phyloP scores from a whole-genome alignment of 345 rosid species.

The Salix arbutifolia region DNA sequence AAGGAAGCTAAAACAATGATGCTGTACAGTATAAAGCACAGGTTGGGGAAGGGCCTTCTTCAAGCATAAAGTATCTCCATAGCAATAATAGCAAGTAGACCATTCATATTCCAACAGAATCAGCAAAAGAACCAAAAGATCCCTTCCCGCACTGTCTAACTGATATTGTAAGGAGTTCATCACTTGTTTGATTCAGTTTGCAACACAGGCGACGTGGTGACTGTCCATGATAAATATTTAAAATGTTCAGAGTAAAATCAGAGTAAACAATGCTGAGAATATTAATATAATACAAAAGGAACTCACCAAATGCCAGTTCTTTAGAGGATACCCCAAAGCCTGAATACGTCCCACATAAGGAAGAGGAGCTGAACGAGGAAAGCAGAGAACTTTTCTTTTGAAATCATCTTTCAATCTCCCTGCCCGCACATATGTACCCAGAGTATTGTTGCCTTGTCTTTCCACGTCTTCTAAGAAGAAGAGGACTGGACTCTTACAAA shows the following conservation, averaged over 20 bases:
- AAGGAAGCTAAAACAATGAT: slow-evolving; percentile 4
- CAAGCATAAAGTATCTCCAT: slow-evolving; percentile 26
- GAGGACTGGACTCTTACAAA: slow-evolving; percentile 49
- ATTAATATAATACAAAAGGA: not conserved
- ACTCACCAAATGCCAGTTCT: slow-evolving; percentile 82
- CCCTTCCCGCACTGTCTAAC: slow-evolving; percentile 69
- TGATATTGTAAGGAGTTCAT: slow-evolving; percentile 48
- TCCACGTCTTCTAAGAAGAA: slow-evolving; percentile 52
- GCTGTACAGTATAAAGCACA: slow-evolving; percentile 21
- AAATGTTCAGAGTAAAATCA: not conserved
- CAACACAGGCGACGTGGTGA: slow-evolving; percentile 79
- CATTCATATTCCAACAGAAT: slow-evolving; percentile 35
- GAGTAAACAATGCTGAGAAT: not conserved
- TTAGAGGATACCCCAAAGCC: slow-evolving; percentile 51
- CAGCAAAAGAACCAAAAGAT: slow-evolving; percentile 41
- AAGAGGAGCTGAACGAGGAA: slow-evolving; percentile 57
- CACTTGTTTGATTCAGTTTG: slow-evolving; percentile 44
- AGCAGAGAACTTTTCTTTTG: slow-evolving; percentile 70
- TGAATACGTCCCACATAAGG: slow-evolving; percentile 51
- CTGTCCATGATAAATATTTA: slow-evolving; percentile 31
- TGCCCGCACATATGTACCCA: slow-evolving; percentile 51
- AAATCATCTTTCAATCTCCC: slow-evolving; percentile 47
- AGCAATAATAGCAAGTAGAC: slow-evolving; percentile 2
- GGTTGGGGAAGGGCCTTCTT: slow-evolving; percentile 24
- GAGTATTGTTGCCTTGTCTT: slow-evolving; percentile 44